Base-by-base conservation (phyloP, 2,329 filamentous ascomycete species). In the Ceratocystiopsis sp. region DNA sequence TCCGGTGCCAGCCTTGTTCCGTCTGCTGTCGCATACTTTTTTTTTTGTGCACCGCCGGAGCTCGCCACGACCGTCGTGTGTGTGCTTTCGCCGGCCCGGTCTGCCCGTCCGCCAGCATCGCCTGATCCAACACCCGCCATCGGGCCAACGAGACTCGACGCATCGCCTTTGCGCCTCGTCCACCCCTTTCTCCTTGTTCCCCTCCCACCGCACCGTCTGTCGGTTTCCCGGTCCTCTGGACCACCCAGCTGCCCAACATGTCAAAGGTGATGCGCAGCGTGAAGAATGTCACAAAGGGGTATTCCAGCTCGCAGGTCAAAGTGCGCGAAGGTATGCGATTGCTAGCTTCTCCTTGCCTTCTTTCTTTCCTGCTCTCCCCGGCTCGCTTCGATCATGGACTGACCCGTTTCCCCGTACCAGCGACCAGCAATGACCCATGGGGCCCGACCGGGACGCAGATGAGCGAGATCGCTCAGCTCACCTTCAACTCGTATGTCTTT, bases 261-360 rank as follows among this genome's bases (percentile, higher is more conserved):
- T 95, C 89, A 47, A 93, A 93, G 67, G 86, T 96, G 61, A 85
- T 96, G 60, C 77, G 91, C 64, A 93, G 84, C 60, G 87, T 96
- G 57, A 96, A 95, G 69, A 98, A 96, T 71, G 89, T 98, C 64
- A 96, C 91, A 62, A 98, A 96, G 69, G 91, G 91, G 55, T 98
- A 98, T 61, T 95, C 89, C 34, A 79, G 74, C 52, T 85, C 93
- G 55, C 89, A 98, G 71, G 84, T 96, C 62, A 96, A 96, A 69
- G 91, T 98, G 62, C 80, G 87, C 68, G 89, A 94, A 84, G 86
- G 86, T 93, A 21, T 21, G 21, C 21, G 4, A 21, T 21, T 21
- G 21, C 21, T 21, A 4, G 21, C 21, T 21, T n/a, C 3, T 3
- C 29, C 39, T 12, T 36, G n/a, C 45, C n/a, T 16, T 8, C 15